Percentiles rank a stretch among this genome's conserved stretches.
Evolutionary conservation across 129 eudicot species (phyloP).

Genomic region (Flaveria robusta): DNA sequence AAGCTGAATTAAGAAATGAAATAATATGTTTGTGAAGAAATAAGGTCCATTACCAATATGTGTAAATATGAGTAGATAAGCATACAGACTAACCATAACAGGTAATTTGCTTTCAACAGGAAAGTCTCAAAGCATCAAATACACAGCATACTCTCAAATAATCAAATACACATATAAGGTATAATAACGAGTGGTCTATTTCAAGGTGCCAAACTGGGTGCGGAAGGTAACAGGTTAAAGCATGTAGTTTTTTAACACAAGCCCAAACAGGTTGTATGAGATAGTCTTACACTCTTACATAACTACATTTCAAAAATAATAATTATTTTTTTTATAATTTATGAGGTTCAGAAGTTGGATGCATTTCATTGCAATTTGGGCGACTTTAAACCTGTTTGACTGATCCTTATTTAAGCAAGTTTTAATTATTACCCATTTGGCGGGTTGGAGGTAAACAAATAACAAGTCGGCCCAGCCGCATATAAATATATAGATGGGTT

Average conservation of each 20-base stretch:
- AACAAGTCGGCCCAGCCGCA: not conserved
- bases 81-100: constrained; percentile 11
- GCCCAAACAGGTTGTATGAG: not conserved
- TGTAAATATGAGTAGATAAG: constrained; percentile 9
- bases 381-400: not conserved
- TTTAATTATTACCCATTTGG: not conserved
- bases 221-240: not conserved
- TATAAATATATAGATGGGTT: not conserved
- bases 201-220: not conserved
- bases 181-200: not conserved
- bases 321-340: not conserved
- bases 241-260: not conserved
- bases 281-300: not conserved
- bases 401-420: not conserved
- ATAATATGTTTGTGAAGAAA: not conserved
- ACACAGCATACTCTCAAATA: constrained; percentile 4
- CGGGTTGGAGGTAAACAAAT: not conserved
- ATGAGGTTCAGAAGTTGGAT: not conserved
- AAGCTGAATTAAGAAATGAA: constrained; percentile 50
- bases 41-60: constrained; percentile 13
- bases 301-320: not conserved
- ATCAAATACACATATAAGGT: constrained; percentile 18
- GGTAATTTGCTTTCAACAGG: not conserved
- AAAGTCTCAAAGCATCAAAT: constrained; percentile 13
- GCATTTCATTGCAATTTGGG: not conserved